Evolutionary conservation across 345 rosid genomes (phyloP).

Genomic region (Citropsis articulata): DNA sequence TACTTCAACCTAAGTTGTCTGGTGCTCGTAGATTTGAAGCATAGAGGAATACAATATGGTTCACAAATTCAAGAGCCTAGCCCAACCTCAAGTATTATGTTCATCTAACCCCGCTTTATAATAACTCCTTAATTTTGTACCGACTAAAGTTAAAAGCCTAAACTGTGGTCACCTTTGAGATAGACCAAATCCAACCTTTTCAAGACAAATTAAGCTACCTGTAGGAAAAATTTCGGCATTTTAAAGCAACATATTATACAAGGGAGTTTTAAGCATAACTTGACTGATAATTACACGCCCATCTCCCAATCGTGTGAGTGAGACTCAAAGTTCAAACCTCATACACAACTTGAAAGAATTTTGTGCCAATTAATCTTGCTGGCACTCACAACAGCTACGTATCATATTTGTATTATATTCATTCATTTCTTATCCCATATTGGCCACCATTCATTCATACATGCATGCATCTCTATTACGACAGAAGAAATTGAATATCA

Average conservation of each 20-base stretch:
- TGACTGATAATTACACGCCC: too few species aligned
- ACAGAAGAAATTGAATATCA: too few species aligned
- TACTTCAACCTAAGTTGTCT: neutral
- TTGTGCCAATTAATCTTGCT: too few species aligned
- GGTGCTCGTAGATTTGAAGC: neutral
- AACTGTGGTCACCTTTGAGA: neutral
- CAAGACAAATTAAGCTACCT: too few species aligned
- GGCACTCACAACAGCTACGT: too few species aligned
- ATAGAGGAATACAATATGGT: neutral
- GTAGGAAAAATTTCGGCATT: neutral
- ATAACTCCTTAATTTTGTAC: neutral
- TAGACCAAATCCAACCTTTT: neutral
- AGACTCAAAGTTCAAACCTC: too few species aligned
- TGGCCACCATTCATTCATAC: too few species aligned
- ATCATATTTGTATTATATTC: too few species aligned
- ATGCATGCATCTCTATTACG: too few species aligned
- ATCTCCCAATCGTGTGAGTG: too few species aligned
- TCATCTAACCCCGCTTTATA: neutral
- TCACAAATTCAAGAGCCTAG: neutral
- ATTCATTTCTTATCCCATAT: too few species aligned
- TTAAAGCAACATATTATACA: neutral
- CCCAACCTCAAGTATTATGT: neutral
- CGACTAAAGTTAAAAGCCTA: neutral
- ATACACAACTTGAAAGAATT: too few species aligned
- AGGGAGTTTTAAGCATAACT: neutral